Evolutionary conservation across 1,284 basidiomycete genomes (phyloP).

Genomic region (Tilletia walkeri): DNA sequence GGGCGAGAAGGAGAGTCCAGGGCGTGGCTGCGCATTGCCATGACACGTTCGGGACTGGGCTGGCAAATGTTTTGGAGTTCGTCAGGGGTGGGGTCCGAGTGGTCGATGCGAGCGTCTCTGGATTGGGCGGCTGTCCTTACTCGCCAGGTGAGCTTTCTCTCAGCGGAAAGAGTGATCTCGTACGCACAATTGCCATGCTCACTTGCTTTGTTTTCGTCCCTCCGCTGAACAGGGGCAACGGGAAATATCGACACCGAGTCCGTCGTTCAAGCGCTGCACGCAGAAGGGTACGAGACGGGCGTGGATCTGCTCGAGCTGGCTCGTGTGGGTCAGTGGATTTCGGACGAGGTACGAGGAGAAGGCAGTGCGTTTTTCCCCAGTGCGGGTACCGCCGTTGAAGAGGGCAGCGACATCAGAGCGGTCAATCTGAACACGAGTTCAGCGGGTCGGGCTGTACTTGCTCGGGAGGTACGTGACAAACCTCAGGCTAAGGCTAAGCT

Average conservation of each 20-base stretch:
- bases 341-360: conserved; percentile 27
- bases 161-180: neutral
- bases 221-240: conserved; percentile 26
- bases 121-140: conserved; percentile 90
- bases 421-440: conserved; percentile 66
- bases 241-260: conserved; percentile 61
- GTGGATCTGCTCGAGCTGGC: conserved; percentile 59
- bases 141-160: conserved; percentile 69
- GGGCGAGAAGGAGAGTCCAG: neutral
- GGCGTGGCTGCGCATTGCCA: conserved; percentile 67
- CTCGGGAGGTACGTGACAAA: conserved; percentile 54
- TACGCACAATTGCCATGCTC: neutral
- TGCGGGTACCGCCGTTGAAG: conserved; percentile 23
- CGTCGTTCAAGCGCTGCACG: conserved; percentile 77
- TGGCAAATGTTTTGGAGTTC: conserved; percentile 59
- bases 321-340: conserved; percentile 36
- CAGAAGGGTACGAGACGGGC: conserved; percentile 68
- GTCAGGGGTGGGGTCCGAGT: conserved; percentile 60
- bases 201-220: neutral
- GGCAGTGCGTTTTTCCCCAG: conserved; percentile 14
- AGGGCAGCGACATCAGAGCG: conserved; percentile 31
- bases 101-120: conserved; percentile 69
- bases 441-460: conserved; percentile 74
- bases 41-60: conserved; percentile 82
- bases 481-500: conserved; percentile 42